Evolutionary conservation across 2,329 filamentous ascomycete species (phyloP), one percentile per base, ranked within the genome.

Genomic region (Berkeleyomyces basicola): DNA sequence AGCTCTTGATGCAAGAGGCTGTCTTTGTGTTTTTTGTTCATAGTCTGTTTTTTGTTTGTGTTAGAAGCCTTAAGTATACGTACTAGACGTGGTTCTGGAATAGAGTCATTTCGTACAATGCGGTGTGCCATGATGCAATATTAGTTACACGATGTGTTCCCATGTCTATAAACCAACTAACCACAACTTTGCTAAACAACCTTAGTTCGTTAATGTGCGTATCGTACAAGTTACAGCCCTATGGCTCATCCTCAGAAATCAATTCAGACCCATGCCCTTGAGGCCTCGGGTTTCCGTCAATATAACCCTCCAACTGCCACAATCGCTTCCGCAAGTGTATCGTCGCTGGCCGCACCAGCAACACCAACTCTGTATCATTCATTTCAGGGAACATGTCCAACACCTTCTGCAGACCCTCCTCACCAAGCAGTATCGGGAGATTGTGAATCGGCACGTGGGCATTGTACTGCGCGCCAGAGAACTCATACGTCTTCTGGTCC

Each of bases 221-320:
- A 61, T 44, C 14, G 11, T 49, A 51, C 11, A n/a, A 44, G 10
- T 5, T 10, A 9, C 9, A 44, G 9, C 42, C 42, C 42, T 44
- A 55, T 2, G 9, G 43, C 47, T 31, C 33, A 7, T 36, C 46
- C 10, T 40, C 43, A 23, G 2, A 23, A 23, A 23, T 23, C 23
- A 23, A 23, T 23, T 23, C 23, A 23, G 23, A 23, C 23, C 40
- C 16, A 9, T 42, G 23, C 10, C 36, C 31, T 23, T 44, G 40
- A 7, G 33, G 5, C 55, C 9, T 23, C 23, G 23, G 23, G 23
- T 7, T 44, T n/a, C 43, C 58, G 9, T 14, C 7, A 7, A 59
- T 44, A 67, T 81, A 85, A 1, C 80, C 81, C 65, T 84, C 79
- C 7, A 85, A 69, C 65, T 77, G 79, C 82, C 82, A 85, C 6